Evolutionary conservation across 1,284 basidiomycete species (phyloP), one percentile per base, ranked within the genome.

Genomic region (Filobasidium uniguttulatum): DNA sequence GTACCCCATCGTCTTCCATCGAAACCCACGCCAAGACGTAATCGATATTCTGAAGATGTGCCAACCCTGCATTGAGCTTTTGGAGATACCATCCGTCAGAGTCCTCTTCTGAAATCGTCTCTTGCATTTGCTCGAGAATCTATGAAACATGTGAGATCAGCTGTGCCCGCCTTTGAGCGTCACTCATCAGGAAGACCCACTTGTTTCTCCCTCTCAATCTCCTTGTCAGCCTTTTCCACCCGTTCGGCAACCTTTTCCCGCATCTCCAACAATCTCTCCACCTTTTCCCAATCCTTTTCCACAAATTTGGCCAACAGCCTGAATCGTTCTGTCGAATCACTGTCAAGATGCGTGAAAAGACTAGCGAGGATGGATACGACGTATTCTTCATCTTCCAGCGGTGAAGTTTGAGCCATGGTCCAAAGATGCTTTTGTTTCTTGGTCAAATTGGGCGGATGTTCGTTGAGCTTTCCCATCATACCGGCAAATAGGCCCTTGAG

Each of bases 1-100:
- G 54, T 70, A 91, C 89, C 28, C 90, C 94, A 60, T 98, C 94
- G 60, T 98, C 94, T 70, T 99, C 94, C 89, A 97, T 94, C 51
- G 80, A 77, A 25, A 97, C 69, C 94, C 94, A 99, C 1, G 85
- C 90, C 25, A 97, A 68, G 45, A 96, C 82, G 56, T 91, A 94
- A 67, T 97, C 93, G 20, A 86, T 77, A 15, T 82, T 84, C 62
- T 98, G 93, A 9, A 98, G 67, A 1, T 83, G 83, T 63, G 85
- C 91, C 30, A 96, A 69, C 0, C 93, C 94, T 2, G 80, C 78
- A 50, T 94, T 89, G 23, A 97, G 69, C 35, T 84, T 77, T 17
- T 80, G 77, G 19, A 96, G 70, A 67, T 97, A 96, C 73, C 81
- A 83, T 26, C 80, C 65, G 31, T 84, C 82, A 58, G 85, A 80